A percentile compares a stretch with the other conserved stretches of the same genome.
Conservation (phyloP, 306 rosid species). For the Phaseolus lunatus region DNA sequence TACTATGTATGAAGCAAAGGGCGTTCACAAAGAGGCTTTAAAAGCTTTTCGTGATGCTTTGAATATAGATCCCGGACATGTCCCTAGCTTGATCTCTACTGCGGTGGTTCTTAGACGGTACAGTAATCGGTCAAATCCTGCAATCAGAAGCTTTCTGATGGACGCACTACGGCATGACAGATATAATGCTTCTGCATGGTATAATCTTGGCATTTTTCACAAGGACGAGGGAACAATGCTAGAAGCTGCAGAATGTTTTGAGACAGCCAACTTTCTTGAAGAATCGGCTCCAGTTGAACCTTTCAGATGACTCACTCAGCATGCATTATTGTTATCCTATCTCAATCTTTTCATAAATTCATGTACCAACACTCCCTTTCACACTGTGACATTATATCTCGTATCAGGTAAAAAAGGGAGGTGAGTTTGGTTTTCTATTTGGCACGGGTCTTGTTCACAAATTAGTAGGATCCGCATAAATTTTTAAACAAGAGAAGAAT, state of each 20-base stretch:
- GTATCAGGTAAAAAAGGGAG: neutral
- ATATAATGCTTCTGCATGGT: conserved; percentile 78
- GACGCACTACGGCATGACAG: conserved; percentile 75
- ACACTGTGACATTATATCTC: neutral
- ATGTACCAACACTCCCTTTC: neutral
- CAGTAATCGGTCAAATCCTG: conserved; percentile 52
- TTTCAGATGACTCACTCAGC: conserved; percentile 59
- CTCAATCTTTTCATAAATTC: conserved; percentile 26
- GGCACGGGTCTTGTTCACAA: neutral
- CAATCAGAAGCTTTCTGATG: conserved; percentile 73
- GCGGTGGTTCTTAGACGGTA: conserved; percentile 67
- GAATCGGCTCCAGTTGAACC: conserved; percentile 92
- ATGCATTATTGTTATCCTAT: conserved; percentile 34
- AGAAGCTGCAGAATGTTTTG: conserved; percentile 86
- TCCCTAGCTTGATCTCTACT: conserved; percentile 81
- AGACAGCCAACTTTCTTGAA: conserved; percentile 76
- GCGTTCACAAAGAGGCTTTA: conserved; percentile 73
- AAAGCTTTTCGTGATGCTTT: conserved; percentile 67
- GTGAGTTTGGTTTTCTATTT: conserved; percentile 8
- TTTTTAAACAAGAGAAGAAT: neutral
- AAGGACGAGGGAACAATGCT: conserved; percentile 54
- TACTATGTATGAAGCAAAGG: conserved; percentile 66
- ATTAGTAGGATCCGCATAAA: neutral
- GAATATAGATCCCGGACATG: conserved; percentile 67
- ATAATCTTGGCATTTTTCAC: conserved; percentile 75